Evolutionary conservation across 2,329 filamentous ascomycete genomes (phyloP), one percentile per base, ranked within the genome.

Genomic region (Neopestalotiopsis sp.): DNA sequence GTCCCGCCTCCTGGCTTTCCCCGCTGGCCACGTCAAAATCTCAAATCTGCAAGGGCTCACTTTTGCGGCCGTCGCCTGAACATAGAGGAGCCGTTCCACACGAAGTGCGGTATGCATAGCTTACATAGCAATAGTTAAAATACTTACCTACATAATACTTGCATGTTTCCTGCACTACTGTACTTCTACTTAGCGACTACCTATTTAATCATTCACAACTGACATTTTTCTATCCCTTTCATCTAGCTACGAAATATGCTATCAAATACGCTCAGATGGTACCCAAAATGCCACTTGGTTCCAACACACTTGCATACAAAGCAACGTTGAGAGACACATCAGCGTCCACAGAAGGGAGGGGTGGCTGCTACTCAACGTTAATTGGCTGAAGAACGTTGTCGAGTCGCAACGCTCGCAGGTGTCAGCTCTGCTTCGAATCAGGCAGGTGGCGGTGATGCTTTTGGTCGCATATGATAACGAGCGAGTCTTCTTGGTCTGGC

Each of bases 371-470:
- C 13, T 59, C 13, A 24, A 4, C 13, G 24, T 24, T 59, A 10
- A 59, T 59, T 59, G 57, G 57, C 28, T 14, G 9, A 24, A 59
- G 57, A 59, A 59, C 57, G 30, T 24, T 59, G 24, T 59, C 24
- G 57, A 30, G 57, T 59, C 57, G 57, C 24, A 59, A 28, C 57
- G 17, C 24, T 59, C 49, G 10, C 57, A 59, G 10, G 10, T n/a
- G 57, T 59, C 57, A 59, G 57, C 57, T 59, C 57, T 34, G 24
- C 20, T 34, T 24, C 24, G 30, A 59, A 59, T 59, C 24, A n/a
- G 57, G 57, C 57, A 59, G 57, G 57, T 59, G 57, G 57, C 57
- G 30, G 57, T 53, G 45, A 53, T 53, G 17, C 45, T 53, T 53
- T 53, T 17, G n/a, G 45, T 53, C 10, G 20, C 20, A n/a, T 20